phyloP scores from a whole-genome alignment of 306 rosid species.

The Oxytropis ochrocephala region DNA sequence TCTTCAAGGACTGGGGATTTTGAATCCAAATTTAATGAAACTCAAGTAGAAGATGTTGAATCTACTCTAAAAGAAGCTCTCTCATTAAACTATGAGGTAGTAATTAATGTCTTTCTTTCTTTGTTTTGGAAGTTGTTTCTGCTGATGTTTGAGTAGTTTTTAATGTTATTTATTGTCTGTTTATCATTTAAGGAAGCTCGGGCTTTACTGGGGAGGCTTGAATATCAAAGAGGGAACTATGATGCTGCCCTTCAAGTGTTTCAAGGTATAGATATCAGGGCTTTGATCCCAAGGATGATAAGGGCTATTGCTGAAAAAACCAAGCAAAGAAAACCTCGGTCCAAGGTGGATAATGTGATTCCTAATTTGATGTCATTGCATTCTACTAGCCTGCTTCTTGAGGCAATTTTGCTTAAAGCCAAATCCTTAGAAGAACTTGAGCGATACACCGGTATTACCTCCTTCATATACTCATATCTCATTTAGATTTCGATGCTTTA shows the following conservation, averaged over 20 bases:
- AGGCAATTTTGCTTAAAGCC: conserved; percentile 89
- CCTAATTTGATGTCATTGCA: conserved; percentile 81
- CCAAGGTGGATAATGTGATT: conserved; percentile 42
- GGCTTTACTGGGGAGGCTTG: conserved; percentile 94
- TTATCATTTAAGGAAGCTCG: conserved; percentile 69
- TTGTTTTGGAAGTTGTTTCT: neutral
- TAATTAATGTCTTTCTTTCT: neutral
- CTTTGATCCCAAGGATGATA: conserved; percentile 66
- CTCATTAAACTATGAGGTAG: conserved; percentile 88
- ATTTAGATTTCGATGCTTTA: neutral
- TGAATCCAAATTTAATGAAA: conserved; percentile 68
- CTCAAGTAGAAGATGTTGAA: conserved; percentile 90
- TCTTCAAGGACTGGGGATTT: conserved; percentile 90
- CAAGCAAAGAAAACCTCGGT: conserved; percentile 46
- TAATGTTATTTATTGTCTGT: neutral
- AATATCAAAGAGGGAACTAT: conserved; percentile 83
- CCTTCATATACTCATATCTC: neutral
- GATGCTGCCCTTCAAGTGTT: conserved; percentile 88
- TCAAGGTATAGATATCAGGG: conserved; percentile 73
- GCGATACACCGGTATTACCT: conserved; percentile 45
- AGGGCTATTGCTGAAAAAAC: conserved; percentile 62
- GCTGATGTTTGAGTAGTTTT: neutral
- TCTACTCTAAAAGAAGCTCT: conserved; percentile 87
- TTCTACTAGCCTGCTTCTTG: conserved; percentile 86
- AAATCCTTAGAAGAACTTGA: conserved; percentile 74